Base-by-base conservation (phyloP, 768 basidiomycete species). In the Antrodiella citrinella region DNA sequence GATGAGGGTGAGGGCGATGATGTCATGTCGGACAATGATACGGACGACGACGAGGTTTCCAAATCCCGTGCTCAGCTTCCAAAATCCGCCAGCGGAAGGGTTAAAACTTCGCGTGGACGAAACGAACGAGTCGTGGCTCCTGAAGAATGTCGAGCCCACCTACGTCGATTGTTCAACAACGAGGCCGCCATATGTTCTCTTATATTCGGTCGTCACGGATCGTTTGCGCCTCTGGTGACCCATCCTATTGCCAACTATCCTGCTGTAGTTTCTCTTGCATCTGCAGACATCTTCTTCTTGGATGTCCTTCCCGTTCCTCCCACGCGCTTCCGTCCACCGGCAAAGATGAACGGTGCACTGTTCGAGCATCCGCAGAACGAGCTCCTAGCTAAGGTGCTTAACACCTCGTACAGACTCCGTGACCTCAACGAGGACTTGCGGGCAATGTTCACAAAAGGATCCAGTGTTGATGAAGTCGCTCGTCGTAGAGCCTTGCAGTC, bases 341-440 rank as follows among this genome's bases (percentile, higher is more conserved):
- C 91, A 2, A 86, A 83, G 61, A 79, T 98, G 84, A 90, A 83
- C 48, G 96, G 94, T 49, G 84, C 82, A 41, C 73, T 96, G 0
- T 97, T 98, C 66, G 96, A 99, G 63, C 93, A 97, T 67, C 82
- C 92, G 0, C 95, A 98, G 58, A 99, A 99, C 64, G 87, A 91
- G 59, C 78, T 95, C 19, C 73, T 99, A 25, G 72, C 88, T 21
- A 83, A 76, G 59, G 81, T 96, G 26, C 72, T 99, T 26, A 76
- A 75, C 20, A 91, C 92, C 0, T 84, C 86, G 2, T 89, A 89
- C 61, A 77, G 80, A 21, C 69, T 93, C 57, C 80, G 90, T 22
- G 88, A 93, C 60, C 67, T 88, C 26, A 94, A 85, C 62, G 62
- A 74, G 35, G 78, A 78, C 40, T 67, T 96, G 18, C 73, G 74